phyloP scores from a whole-genome alignment of 306 rosid species.

The Mimosa pudica region DNA sequence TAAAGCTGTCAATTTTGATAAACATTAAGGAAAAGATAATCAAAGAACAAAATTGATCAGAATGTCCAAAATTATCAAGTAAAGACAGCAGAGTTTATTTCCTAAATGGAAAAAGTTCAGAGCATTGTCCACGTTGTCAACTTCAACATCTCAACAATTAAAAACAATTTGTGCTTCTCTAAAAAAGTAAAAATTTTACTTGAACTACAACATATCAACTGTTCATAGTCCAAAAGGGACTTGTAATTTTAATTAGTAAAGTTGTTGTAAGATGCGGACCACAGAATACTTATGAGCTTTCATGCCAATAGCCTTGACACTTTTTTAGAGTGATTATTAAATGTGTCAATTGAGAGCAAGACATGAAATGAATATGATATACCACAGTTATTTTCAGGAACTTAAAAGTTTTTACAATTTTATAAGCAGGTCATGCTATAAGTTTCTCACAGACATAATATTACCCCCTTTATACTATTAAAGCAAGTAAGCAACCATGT shows the following conservation, averaged over 20 bases:
- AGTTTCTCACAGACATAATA: background rate
- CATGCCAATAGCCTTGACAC: conserved; percentile 14
- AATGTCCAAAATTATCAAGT: background rate
- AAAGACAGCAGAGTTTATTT: conserved; percentile 8
- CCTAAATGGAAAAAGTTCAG: conserved; percentile 19
- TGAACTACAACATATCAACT: conserved; percentile 2
- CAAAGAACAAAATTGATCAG: conserved; percentile 28
- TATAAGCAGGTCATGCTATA: background rate
- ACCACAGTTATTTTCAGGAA: background rate
- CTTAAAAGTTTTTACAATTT: too few species aligned
- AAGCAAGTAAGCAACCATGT: background rate
- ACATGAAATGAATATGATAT: background rate
- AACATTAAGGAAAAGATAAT: conserved; percentile 20
- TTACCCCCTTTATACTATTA: background rate
- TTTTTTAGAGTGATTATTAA: too few species aligned
- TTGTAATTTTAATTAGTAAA: conserved; percentile 23
- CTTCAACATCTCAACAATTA: conserved; percentile 9
- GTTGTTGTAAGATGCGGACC: background rate
- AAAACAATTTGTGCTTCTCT: conserved; percentile 1
- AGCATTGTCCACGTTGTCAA: conserved; percentile 24
- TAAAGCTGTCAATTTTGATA: conserved; percentile 66
- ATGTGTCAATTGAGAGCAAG: background rate
- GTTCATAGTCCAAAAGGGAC: background rate
- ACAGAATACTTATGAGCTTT: background rate
- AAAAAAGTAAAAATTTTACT: background rate